Conservation (phyloP, 225 moss, liverwort and hornwort genomes). For the Marchantia polymorpha region DNA sequence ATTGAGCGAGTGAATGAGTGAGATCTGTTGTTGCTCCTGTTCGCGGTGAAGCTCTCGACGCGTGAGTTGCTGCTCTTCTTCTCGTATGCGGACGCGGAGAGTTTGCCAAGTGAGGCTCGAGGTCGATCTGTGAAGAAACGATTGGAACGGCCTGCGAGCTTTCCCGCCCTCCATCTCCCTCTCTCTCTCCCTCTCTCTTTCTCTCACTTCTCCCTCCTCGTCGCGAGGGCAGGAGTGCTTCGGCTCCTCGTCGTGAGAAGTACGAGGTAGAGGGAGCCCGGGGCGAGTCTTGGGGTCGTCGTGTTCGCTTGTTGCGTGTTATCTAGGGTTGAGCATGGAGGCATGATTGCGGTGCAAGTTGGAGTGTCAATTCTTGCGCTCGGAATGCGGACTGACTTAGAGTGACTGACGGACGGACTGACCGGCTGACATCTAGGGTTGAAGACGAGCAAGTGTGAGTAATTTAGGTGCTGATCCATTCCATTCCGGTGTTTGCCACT, state of each 20-base stretch:
- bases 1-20: too few species aligned
- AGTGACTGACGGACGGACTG: too few species aligned
- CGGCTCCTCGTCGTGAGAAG: too few species aligned
- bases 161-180: background rate
- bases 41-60: too few species aligned
- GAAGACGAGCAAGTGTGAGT: background rate
- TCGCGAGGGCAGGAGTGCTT: too few species aligned
- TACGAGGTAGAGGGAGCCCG: background rate
- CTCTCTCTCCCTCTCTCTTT: too few species aligned
- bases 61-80: too few species aligned
- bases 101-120: too few species aligned
- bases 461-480: constrained; percentile 4
- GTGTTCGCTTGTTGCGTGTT: background rate
- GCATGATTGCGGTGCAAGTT: background rate
- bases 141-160: background rate
- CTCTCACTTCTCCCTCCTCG: too few species aligned
- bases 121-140: background rate
- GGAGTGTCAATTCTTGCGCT: background rate
- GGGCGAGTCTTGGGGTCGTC: background rate
- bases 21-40: constrained; percentile 2
- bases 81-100: too few species aligned
- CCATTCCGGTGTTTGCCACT: background rate
- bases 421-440: constrained; percentile 6
- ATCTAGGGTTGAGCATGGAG: background rate
- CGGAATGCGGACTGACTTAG: background rate